Percentiles rank a stretch among this genome's conserved stretches.
These are phyloP conservation scores for Colletotrichum sp. DNA, from an alignment of 2,329 filamentous ascomycete genomes.

Conservation along the genomic window DNA sequence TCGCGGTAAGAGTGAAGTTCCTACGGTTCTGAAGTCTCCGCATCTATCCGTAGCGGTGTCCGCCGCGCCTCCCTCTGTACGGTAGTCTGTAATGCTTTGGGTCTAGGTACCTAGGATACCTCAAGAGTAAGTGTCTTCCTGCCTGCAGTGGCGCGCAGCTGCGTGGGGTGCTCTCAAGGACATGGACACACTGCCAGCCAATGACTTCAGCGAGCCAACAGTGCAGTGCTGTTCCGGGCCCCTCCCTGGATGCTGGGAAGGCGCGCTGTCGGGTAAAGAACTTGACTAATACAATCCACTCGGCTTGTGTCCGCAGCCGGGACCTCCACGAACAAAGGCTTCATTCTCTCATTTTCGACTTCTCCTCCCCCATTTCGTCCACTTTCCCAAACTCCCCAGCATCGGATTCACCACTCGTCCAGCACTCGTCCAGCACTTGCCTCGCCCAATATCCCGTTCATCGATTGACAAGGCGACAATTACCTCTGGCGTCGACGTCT, in stretches of 20 bases:
- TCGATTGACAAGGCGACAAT: background rate
- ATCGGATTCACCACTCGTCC: background rate
- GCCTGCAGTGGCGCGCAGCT: background rate
- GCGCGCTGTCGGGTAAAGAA: conserved; percentile 21
- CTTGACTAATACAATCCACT: conserved; percentile 22
- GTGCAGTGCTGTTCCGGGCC: background rate
- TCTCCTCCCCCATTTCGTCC: conserved; percentile 20
- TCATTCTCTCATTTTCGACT: conserved; percentile 21
- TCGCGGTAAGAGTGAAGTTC: background rate
- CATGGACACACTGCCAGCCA: conserved; percentile 2
- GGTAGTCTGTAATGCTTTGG: no score
- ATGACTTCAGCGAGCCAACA: conserved; percentile 5
- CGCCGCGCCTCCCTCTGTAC: background rate
- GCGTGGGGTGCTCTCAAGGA: conserved; percentile 11
- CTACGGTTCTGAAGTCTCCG: background rate
- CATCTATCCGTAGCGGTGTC: background rate
- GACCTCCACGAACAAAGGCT: conserved; percentile 18
- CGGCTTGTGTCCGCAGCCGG: conserved; percentile 13
- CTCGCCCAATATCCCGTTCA: background rate
- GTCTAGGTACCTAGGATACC: no score
- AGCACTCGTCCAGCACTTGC: background rate
- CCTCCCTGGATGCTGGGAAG: background rate
- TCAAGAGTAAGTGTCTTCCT: background rate
- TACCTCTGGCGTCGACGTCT: background rate
- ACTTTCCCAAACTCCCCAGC: conserved; percentile 15